These are phyloP conservation scores for Colletotrichum tropicale DNA, from an alignment of 2,329 filamentous ascomycete species.

Conservation along the genomic window DNA sequence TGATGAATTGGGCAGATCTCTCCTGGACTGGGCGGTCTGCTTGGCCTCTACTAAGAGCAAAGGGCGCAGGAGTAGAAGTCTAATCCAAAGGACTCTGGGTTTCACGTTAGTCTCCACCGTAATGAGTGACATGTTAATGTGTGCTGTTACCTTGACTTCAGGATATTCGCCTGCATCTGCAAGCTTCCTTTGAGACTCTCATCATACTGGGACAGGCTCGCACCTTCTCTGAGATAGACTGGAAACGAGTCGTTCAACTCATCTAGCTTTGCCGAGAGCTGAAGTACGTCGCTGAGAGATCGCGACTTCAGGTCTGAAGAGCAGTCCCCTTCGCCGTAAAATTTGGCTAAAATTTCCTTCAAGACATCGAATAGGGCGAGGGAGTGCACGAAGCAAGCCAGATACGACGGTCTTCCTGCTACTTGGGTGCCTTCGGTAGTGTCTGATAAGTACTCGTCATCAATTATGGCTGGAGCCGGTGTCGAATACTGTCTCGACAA, in stretches of 20 bases:
- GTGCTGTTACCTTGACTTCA: background rate
- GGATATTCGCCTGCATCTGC: background rate
- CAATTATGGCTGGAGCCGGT: constrained; percentile 27
- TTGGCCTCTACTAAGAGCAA: background rate
- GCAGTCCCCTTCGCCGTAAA: background rate
- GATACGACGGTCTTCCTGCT: constrained; percentile 19
- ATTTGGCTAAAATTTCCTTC: background rate
- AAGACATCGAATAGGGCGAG: constrained; percentile 21
- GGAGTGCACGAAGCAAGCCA: constrained; percentile 26
- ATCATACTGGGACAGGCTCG: background rate
- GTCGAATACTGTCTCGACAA: constrained; percentile 12
- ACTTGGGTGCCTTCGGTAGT: constrained; percentile 27
- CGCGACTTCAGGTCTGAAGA: background rate
- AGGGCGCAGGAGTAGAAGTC: background rate
- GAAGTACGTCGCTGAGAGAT: background rate
- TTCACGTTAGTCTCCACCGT: accelerated
- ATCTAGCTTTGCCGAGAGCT: background rate
- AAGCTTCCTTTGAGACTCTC: background rate
- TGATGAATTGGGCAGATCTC: background rate
- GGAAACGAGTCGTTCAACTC: background rate
- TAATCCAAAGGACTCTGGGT: background rate
- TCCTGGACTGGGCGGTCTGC: background rate
- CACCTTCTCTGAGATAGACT: background rate
- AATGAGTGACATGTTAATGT: accelerated
- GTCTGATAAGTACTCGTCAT: constrained; percentile 31